Conservation (phyloP, 768 basidiomycete genomes). For the Kwoniella shandongensis region DNA sequence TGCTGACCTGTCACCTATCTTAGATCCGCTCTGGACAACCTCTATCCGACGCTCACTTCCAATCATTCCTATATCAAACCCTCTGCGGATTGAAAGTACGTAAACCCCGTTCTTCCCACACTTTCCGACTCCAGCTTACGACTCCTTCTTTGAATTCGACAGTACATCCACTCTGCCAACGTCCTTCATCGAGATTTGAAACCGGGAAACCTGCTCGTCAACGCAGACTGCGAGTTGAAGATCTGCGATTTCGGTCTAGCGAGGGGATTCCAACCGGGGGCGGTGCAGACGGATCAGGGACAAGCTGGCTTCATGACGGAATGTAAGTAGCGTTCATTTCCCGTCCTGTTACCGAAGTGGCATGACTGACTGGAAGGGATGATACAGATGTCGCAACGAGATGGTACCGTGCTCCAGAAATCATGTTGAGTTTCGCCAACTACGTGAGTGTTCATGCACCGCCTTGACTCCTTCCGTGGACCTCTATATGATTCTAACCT, state of each 20-base stretch:
- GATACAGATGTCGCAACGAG: constrained; percentile 80
- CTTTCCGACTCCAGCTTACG: background rate
- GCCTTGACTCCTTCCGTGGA: too few relatives aligned
- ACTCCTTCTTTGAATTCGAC: constrained; percentile 4
- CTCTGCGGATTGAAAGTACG: constrained; percentile 88
- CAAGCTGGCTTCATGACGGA: constrained; percentile 92
- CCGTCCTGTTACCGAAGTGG: background rate
- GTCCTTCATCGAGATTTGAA: constrained; percentile 96
- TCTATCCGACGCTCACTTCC: constrained; percentile 57
- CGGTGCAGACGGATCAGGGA: constrained; percentile 60
- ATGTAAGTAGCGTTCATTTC: constrained; percentile 58
- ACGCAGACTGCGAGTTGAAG: constrained; percentile 77
- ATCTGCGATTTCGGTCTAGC: constrained; percentile 99
- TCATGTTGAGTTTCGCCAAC: constrained; percentile 76
- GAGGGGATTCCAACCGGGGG: constrained; percentile 79
- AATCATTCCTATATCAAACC: constrained; percentile 95
- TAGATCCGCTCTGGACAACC: constrained; percentile 58
- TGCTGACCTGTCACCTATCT: constrained; percentile 14
- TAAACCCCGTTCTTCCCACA: constrained; percentile 51
- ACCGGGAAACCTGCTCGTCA: constrained; percentile 88
- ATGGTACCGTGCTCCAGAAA: constrained; percentile 98
- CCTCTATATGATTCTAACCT: too few relatives aligned
- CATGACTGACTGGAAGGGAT: too few relatives aligned
- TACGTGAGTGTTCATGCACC: constrained; percentile 58
- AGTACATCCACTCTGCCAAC: constrained; percentile 93